Evolutionary conservation across 371 early-diverging fungal genomes (phyloP).

Genomic region (Syncephalis fuscata): DNA sequence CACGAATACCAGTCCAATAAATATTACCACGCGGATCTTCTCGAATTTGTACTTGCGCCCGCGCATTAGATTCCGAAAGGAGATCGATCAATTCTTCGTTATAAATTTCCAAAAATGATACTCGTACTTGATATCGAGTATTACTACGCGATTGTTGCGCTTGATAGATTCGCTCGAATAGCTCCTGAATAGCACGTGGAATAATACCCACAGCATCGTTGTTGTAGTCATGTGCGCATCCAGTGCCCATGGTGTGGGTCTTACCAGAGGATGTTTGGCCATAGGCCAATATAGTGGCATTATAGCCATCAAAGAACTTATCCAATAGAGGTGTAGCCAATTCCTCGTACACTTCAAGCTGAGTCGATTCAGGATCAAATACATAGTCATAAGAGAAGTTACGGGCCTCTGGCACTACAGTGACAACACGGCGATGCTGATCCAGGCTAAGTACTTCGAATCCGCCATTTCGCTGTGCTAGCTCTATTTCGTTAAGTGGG

Average conservation of each 20-base stretch:
- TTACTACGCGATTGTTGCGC: slow-evolving; percentile 10
- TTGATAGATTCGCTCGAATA: slow-evolving; percentile 34
- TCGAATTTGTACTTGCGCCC: slow-evolving; percentile 66
- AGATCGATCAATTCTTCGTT: slow-evolving; percentile 96
- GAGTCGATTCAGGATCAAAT: slow-evolving; percentile 44
- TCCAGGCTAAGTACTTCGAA: no score
- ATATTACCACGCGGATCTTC: slow-evolving; percentile 88
- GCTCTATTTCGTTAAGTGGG: no score
- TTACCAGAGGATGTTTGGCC: slow-evolving; percentile 96
- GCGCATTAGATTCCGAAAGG: slow-evolving; percentile 32
- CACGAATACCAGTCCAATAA: slow-evolving; percentile 74
- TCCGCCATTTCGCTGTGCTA: no score
- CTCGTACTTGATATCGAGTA: slow-evolving; percentile 10
- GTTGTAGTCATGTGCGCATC: slow-evolving; percentile 18
- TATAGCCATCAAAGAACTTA: slow-evolving; percentile 34
- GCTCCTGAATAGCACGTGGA: slow-evolving; percentile 66
- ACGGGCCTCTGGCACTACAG: slow-evolving; percentile 38
- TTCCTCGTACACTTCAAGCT: slow-evolving; percentile 54
- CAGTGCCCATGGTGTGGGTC: slow-evolving; percentile 97
- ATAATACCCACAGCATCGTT: slow-evolving; percentile 57
- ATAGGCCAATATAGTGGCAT: slow-evolving; percentile 32
- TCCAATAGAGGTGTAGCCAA: slow-evolving; percentile 60
- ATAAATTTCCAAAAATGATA: slow-evolving; percentile 85
- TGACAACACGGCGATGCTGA: slow-evolving; percentile 13
- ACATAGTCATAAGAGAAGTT: slow-evolving; percentile 64